These are phyloP conservation scores for Ascochyta koolunga DNA, from an alignment of 2,329 filamentous ascomycete species.

Conservation along the genomic window DNA sequence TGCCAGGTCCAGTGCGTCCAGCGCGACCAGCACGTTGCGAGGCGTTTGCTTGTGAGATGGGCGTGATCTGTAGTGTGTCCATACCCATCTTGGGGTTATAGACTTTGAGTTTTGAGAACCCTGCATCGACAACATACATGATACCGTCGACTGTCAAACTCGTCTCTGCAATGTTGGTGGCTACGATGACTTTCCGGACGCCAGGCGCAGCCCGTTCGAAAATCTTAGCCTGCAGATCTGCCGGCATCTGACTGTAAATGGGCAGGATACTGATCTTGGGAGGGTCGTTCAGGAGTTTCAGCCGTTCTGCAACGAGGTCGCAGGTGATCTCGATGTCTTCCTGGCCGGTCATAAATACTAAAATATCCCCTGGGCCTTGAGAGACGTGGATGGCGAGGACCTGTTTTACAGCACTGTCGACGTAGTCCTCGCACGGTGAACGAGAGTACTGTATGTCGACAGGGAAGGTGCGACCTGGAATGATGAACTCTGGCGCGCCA, in stretches of 20 bases:
- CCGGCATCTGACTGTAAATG: constrained; percentile 99
- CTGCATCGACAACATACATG: constrained; percentile 97
- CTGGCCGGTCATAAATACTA: constrained; percentile 99
- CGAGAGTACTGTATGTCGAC: constrained; percentile 96
- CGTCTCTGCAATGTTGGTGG: constrained; percentile 98
- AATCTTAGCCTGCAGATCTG: constrained; percentile 95
- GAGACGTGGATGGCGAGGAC: constrained; percentile 95
- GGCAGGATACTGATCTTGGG: constrained; percentile 93
- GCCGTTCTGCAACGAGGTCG: constrained; percentile 84
- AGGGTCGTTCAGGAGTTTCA: constrained; percentile 89
- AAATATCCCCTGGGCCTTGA: constrained; percentile 88
- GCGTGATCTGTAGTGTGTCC: constrained; percentile 97
- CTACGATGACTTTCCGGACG: constrained; percentile 95
- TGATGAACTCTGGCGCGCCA: constrained; percentile 93
- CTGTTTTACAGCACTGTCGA: constrained; percentile 95
- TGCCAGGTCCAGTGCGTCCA: constrained; percentile 91
- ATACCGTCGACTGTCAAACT: constrained; percentile 98
- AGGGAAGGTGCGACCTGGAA: constrained; percentile 93
- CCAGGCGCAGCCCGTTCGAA: constrained; percentile 90
- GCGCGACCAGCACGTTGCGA: constrained; percentile 92
- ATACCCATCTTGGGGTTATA: constrained; percentile 99
- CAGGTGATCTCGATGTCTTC: constrained; percentile 98
- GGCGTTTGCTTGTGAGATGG: constrained; percentile 95
- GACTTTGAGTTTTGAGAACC: constrained; percentile 96
- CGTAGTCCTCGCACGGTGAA: constrained; percentile 95